Percentiles rank a stretch among this genome's conserved stretches.
These are phyloP conservation scores for Teunomyces kruisii DNA, from an alignment of 805 yeast genomes.

Conservation along the genomic window DNA sequence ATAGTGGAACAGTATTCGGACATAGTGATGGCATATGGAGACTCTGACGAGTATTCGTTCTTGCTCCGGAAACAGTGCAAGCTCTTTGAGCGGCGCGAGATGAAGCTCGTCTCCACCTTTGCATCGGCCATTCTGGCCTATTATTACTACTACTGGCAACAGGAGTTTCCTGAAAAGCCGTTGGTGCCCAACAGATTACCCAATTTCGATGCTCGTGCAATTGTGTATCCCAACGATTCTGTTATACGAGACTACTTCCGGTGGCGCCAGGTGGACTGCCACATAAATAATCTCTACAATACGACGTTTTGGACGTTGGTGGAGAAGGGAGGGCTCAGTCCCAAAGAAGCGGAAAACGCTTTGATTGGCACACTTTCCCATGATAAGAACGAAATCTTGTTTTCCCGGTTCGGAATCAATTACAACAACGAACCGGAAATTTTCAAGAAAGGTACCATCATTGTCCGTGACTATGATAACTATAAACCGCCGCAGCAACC, in stretches of 20 bases:
- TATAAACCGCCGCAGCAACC: slow-evolving; percentile 13
- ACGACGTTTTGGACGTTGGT: slow-evolving; percentile 92
- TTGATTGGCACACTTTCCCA: slow-evolving; percentile 75
- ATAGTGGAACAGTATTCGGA: slow-evolving; percentile 70
- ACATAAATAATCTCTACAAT: slow-evolving; percentile 90
- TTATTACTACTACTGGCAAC: slow-evolving; percentile 68
- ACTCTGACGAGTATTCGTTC: slow-evolving; percentile 92
- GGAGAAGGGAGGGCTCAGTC: slow-evolving; percentile 60
- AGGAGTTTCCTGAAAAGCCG: slow-evolving; percentile 50
- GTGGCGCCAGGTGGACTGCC: slow-evolving; percentile 97
- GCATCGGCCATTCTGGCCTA: slow-evolving; percentile 79
- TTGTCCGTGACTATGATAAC: slow-evolving; percentile 48
- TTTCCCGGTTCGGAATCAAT: slow-evolving; percentile 74
- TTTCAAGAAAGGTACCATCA: slow-evolving; percentile 77
- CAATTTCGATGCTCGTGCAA: slow-evolving; percentile 88
- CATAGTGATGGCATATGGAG: slow-evolving; percentile 83
- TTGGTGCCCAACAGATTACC: slow-evolving; percentile 62
- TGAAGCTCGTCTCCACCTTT: slow-evolving; percentile 77
- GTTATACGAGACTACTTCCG: slow-evolving; percentile 76
- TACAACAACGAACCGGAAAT: slow-evolving; percentile 90
- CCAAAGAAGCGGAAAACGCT: slow-evolving; percentile 77
- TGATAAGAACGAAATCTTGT: slow-evolving; percentile 88
- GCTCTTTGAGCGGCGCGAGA: slow-evolving; percentile 79
- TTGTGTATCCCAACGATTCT: slow-evolving; percentile 67
- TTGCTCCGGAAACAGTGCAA: slow-evolving; percentile 62